A percentile compares a stretch with the other conserved stretches of the same genome.
Conservation (phyloP, 1,139 yeast genomes). For the Protomyces inundatus region DNA sequence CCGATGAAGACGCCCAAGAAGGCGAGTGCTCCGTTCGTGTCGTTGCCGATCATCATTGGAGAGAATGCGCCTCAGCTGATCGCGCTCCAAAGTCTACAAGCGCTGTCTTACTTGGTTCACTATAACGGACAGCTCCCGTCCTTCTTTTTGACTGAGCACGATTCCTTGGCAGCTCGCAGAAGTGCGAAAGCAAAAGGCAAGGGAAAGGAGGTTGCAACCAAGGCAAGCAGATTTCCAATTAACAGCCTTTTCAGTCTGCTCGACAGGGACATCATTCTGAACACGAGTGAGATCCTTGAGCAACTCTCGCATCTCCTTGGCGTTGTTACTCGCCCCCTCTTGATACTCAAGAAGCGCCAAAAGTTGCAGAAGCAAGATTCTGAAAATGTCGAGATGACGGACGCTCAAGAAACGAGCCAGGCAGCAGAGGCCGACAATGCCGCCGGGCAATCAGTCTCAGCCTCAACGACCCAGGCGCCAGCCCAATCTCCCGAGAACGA, state of each 20-base stretch:
- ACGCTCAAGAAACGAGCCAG: not conserved
- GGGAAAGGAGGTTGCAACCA: conserved; percentile 39
- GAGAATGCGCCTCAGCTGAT: conserved; percentile 65
- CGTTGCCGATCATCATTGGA: conserved; percentile 32
- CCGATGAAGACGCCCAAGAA: conserved; percentile 29
- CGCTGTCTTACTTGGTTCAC: conserved; percentile 65
- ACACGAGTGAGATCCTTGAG: conserved; percentile 73
- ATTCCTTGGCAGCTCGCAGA: conserved; percentile 47
- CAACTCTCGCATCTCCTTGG: conserved; percentile 68
- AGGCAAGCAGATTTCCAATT: conserved; percentile 60
- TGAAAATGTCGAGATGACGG: conserved; percentile 12
- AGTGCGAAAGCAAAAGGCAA: conserved; percentile 40
- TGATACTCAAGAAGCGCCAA: conserved; percentile 32
- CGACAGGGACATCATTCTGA: conserved; percentile 58
- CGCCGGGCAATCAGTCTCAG: not conserved
- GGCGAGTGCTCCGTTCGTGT: not conserved
- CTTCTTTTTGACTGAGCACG: conserved; percentile 79
- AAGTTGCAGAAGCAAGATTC: conserved; percentile 25
- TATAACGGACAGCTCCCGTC: conserved; percentile 64
- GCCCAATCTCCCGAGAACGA: not conserved
- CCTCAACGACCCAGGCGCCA: not conserved
- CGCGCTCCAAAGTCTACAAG: conserved; percentile 73
- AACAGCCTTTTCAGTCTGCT: conserved; percentile 61
- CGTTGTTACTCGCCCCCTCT: conserved; percentile 67
- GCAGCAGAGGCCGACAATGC: not conserved